Evolutionary conservation across 1,139 yeast species (phyloP), one percentile per base, ranked within the genome.

Genomic region (Wickerhamomyces sp.): DNA sequence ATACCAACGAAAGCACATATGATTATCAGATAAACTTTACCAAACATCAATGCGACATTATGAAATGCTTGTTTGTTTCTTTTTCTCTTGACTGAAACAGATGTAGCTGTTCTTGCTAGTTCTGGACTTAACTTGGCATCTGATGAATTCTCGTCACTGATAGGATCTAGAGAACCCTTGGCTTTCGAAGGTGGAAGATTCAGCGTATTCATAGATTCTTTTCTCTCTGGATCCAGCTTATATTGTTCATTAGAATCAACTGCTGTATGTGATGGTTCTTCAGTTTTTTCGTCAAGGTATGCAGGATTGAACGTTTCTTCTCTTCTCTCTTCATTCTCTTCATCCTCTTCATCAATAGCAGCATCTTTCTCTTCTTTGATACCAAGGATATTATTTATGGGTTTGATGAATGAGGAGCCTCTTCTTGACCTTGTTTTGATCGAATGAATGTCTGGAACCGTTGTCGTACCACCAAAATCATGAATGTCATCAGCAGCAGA

Each of bases 1-100:
- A 54, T 42, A 14, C 45, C 51, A 11, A 54, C n/a, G 27, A 48
- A 43, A 6, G 39, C 36, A 15, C 10, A 14, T 10, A 49, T 26
- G 30, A 55, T 50, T 10, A 51, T 18, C 2, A 48, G 1, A 34
- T 46, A 52, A 13, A 47, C 45, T 15, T 14, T 40, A 3, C 26
- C 27, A 34, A 50, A 50, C 45, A 43, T 45, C 11, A 37, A n/a
- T 3, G 44, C 27, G 13, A 48, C 46, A 18, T 45, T 48, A 46
- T 39, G 23, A 64, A 42, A 13, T 4, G 41, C 35, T 4, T 31
- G 23, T 10, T 29, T 44, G 10, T 39, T 33, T 10, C 39, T 37
- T 30, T 31, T 39, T 26, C 53, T 68, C 15, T 11, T 37, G 6
- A 10, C 39, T 6, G 42, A 38, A 10, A 18, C 26, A 9, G 41